Base-by-base conservation (phyloP, 345 rosid species). In the Microthlaspi erraticum region DNA sequence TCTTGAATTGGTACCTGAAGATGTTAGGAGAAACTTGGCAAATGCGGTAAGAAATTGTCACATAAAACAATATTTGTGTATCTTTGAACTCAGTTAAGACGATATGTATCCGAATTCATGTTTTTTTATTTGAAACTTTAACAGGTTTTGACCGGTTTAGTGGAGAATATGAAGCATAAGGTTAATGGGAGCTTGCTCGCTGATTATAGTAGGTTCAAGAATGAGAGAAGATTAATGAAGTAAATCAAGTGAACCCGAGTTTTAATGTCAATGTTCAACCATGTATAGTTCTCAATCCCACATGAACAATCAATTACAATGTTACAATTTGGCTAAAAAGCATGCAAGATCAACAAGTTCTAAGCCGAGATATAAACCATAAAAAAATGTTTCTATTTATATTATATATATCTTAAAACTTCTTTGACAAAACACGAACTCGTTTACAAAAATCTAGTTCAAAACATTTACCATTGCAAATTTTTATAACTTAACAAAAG, bases 131-230 rank as follows among this genome's bases (percentile, higher is more conserved):
- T 66, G 13, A 7, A 4, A 5, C 44, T 6, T 12, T 41, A 26
- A 53, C 82, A 93, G 98, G 82, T 86, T 53, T 74, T 93, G 70
- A 83, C 73, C 12, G 76, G 80, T 74, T 67, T 90, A 82, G 84
- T 86, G 70, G 84, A 86, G 70, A 88, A 84, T 83, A 87, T 93
- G 96, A 88, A 91, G 84, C 80, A 75, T 38, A 88, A 86, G 78
- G 98, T 88, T 38, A 89, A 87, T 20, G 76, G 81, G 4, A 85
- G 93, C 82, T 83, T 91, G 82, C 88, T 93, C 17, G 86, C 90
- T 4, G 97, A 93, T 70, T 93, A 88, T 64, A 80, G 83, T 64
- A 67, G 75, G 64, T 93, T 93, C 87, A 86, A 83, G 80, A 71
- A 70, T 61, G 87, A 84, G 63, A 78, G 64, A 71, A 54, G 2